A percentile compares a stretch with the other conserved stretches of the same genome.
These are phyloP conservation scores for Parastagonospora nodorum DNA, from an alignment of 2,329 filamentous ascomycete species.

Conservation along the genomic window DNA sequence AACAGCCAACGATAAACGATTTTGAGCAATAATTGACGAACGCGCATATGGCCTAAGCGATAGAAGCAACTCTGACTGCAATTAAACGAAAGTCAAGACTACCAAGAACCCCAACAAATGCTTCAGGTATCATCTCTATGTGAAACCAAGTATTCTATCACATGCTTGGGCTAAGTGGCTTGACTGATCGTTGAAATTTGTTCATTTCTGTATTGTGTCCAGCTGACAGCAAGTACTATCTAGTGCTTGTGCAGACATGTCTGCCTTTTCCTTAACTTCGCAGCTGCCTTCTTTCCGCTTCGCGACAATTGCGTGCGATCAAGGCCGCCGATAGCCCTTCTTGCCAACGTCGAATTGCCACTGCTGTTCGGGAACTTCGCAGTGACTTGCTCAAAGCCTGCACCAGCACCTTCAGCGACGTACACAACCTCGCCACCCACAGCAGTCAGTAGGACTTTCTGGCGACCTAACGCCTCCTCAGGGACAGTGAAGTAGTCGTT, in stretches of 20 bases:
- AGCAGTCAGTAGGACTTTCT: constrained; percentile 1
- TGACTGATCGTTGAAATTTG: too few species aligned
- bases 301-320: constrained; percentile 1
- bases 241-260: constrained; percentile 1
- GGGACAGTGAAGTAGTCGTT: constrained; percentile 5
- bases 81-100: too few species aligned
- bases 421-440: constrained; percentile 5
- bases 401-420: background rate
- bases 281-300: background rate
- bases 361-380: constrained; percentile 5
- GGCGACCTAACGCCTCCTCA: constrained; percentile 3
- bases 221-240: too few species aligned
- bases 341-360: background rate
- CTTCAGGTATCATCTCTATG: too few species aligned
- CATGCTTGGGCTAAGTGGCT: too few species aligned
- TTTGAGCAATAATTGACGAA: too few species aligned
- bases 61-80: too few species aligned
- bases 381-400: background rate
- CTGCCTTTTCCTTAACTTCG: constrained; percentile 1
- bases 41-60: too few species aligned
- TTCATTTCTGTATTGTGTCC: too few species aligned
- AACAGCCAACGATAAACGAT: too few species aligned
- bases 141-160: too few species aligned
- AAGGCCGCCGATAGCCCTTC: constrained; percentile 5
- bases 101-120: too few species aligned